Conservation (phyloP, 1,284 basidiomycete species). For the Ustilago hordei region DNA sequence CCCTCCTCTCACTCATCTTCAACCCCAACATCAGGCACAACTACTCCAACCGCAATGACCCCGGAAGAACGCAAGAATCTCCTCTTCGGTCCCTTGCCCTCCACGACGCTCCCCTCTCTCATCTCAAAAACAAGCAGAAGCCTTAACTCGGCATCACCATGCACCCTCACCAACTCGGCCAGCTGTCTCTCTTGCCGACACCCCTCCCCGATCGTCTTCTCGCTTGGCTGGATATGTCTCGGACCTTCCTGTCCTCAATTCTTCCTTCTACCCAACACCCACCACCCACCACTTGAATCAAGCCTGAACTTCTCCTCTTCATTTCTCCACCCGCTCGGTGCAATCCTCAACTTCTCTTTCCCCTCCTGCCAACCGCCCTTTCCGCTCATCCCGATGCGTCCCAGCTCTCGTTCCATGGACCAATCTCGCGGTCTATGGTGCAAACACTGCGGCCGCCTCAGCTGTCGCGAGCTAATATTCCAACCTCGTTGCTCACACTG, state of each 20-base stretch:
- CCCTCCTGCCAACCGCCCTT: conserved; percentile 21
- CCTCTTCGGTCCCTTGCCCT: conserved; percentile 17
- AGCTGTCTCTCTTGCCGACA: conserved; percentile 19
- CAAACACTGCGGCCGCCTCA: conserved; percentile 37
- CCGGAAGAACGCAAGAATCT: conserved; percentile 9
- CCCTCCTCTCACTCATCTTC: background rate
- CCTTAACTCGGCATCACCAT: conserved; percentile 6
- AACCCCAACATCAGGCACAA: background rate
- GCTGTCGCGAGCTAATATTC: conserved; percentile 39
- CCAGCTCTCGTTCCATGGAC: conserved; percentile 21
- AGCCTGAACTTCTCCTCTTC: conserved; percentile 8
- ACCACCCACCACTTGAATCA: conserved; percentile 2
- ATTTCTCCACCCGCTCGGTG: conserved; percentile 20
- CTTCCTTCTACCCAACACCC: conserved; percentile 17
- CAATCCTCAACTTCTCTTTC: conserved; percentile 18
- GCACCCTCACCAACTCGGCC: conserved; percentile 18
- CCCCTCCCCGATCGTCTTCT: conserved; percentile 30
- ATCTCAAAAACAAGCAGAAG: conserved; percentile 4
- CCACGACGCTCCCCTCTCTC: conserved; percentile 18
- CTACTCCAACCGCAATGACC: background rate
- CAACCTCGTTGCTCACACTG: conserved; percentile 40
- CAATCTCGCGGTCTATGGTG: conserved; percentile 43
- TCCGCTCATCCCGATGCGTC: conserved; percentile 17
- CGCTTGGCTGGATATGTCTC: conserved; percentile 47
- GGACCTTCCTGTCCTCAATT: conserved; percentile 32